Conservation (phyloP, 176 grass and related monocot species). For the Puccinellia tenuiflora region DNA sequence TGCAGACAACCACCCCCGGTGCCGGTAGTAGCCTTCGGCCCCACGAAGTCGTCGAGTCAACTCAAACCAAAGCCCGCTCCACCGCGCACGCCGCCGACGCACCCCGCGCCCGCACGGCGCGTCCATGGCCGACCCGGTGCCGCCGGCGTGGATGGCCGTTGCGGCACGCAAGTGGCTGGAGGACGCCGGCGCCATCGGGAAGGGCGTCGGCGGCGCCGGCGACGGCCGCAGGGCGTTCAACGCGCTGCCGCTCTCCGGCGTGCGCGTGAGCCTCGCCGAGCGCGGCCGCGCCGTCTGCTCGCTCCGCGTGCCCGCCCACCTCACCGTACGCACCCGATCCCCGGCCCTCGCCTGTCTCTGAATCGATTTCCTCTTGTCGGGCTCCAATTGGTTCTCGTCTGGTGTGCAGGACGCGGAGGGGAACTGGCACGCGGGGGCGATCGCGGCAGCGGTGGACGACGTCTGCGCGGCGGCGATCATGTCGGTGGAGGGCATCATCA, state of each 20-base stretch:
- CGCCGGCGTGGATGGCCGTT: constrained; percentile 30
- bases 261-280: constrained; percentile 35
- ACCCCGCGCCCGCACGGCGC: no score
- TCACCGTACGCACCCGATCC: constrained; percentile 36
- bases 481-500: constrained; percentile 68
- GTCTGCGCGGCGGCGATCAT: constrained; percentile 78
- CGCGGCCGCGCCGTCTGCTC: constrained; percentile 44
- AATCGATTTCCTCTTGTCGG: background rate
- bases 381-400: background rate
- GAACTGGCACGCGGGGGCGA: constrained; percentile 80
- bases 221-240: constrained; percentile 41
- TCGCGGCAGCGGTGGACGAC: constrained; percentile 61
- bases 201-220: background rate
- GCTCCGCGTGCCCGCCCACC: constrained; percentile 54
- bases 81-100: background rate
- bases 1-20: no score
- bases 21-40: background rate
- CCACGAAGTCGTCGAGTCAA: no score
- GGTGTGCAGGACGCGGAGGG: constrained; percentile 52
- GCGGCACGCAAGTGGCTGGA: constrained; percentile 60
- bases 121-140: constrained; percentile 15
- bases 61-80: background rate
- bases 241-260: constrained; percentile 49
- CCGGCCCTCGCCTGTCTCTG: background rate
- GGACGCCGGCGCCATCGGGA: constrained; percentile 21